Percentiles rank a stretch among this genome's conserved stretches.
phyloP scores from a whole-genome alignment of 2,329 filamentous ascomycete species.

The Fusarium setosum region DNA sequence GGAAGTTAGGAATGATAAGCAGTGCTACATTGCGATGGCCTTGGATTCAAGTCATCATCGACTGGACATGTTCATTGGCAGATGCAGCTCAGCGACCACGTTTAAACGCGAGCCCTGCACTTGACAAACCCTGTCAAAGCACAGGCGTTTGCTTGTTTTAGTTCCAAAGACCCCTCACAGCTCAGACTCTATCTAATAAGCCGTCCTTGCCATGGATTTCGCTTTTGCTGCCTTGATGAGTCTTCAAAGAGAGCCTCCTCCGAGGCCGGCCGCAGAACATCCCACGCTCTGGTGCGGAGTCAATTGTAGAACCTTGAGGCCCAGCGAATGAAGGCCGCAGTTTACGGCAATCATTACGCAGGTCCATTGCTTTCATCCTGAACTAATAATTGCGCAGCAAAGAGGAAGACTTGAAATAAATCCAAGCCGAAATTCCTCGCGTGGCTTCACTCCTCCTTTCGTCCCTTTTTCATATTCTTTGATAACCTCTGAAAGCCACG shows the following conservation, averaged over 20 bases:
- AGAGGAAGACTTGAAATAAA: neutral
- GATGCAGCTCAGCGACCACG: neutral
- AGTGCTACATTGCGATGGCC: too few species aligned
- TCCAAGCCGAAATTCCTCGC: neutral
- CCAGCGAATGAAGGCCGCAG: slow-evolving; percentile 32
- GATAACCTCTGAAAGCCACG: slow-evolving; percentile 21
- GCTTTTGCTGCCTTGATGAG: neutral
- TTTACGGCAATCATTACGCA: slow-evolving; percentile 10
- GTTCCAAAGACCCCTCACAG: slow-evolving; percentile 3
- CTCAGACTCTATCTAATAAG: neutral
- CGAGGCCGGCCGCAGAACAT: slow-evolving; percentile 24
- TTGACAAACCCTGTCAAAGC: slow-evolving; percentile 4
- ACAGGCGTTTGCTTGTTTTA: slow-evolving; percentile 7
- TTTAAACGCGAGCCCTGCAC: neutral
- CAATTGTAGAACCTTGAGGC: slow-evolving; percentile 10
- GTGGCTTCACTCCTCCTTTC: neutral
- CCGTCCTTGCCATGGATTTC: neutral
- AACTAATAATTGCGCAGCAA: slow-evolving; percentile 9
- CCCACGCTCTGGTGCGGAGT: slow-evolving; percentile 29
- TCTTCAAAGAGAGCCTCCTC: slow-evolving; percentile 1
- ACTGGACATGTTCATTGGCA: too few species aligned
- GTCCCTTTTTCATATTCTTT: slow-evolving; percentile 1
- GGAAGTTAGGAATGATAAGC: too few species aligned
- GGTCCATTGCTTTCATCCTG: slow-evolving; percentile 8
- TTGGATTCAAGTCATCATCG: too few species aligned